Evolutionary conservation across 2,329 filamentous ascomycete species (phyloP), one percentile per base, ranked within the genome.

Genomic region (Claviceps citrina): DNA sequence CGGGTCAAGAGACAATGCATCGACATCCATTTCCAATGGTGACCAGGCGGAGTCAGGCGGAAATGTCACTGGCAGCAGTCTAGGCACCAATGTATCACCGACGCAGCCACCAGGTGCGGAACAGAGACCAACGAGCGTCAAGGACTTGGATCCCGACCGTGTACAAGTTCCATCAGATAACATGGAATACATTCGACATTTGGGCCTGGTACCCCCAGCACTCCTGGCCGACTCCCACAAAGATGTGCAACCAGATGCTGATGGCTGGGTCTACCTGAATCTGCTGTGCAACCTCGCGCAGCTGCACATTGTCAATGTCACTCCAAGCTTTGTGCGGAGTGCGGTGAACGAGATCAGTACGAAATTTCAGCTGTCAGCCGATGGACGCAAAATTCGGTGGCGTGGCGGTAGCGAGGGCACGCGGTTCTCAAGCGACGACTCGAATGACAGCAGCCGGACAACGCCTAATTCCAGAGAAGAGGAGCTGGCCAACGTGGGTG

Each of bases 241-340:
- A 2, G 67, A 76, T 38, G 71, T 76, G 9, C 67, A 70, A 12
- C 68, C 76, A 0, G 77, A 80, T 40, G 66, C 67, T 0, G 76
- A 85, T 20, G 82, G 82, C 4, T 91, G 84, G 84, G 76, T 89
- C 0, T 89, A 87, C 49, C 62, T 91, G 6, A 91, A 91, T 49
- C 61, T 93, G 1, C 66, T 93, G 1, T 78, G 79, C 53, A 86
- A 81, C 51, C 71, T 93, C 65, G 84, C 85, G 0, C 84, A 93
- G 58, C 63, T 93, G 15, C 84, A 93, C 50, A 89, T 86, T 0
- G 70, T 91, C 48, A 87, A 85, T 43, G 84, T 93, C 1, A 86
- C 84, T 0, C 70, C 78, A 0, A 76, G 80, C 22, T 89, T 89
- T 50, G 76, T 91, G 30, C 77, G 81, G 43, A 72, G 73, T 27